Percentiles rank a stretch among this genome's conserved stretches.
Conservation (phyloP, 2,329 filamentous ascomycete species). For the Pseudogymnoascus pannorum region DNA sequence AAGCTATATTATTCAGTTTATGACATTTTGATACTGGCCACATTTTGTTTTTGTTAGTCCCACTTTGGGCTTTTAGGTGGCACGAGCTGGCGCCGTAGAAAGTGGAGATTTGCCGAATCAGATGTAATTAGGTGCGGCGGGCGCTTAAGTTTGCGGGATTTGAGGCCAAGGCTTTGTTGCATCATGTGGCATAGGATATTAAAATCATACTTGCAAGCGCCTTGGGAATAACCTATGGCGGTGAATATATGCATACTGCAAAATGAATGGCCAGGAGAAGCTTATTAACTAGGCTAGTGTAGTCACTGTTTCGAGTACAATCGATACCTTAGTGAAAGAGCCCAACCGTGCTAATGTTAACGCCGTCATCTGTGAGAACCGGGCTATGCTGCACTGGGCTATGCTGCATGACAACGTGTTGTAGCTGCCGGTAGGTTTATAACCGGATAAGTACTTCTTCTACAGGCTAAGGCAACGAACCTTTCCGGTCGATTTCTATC, state of each 20-base stretch:
- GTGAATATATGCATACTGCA: background rate
- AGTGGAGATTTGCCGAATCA: no score
- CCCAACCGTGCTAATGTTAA: background rate
- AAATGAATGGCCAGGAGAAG: background rate
- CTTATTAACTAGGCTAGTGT: background rate
- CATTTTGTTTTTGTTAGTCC: no score
- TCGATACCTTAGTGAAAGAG: background rate
- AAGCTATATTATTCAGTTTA: no score
- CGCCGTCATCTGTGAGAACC: background rate
- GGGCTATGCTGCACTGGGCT: background rate
- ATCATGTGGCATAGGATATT: background rate
- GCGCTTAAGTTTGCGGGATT: background rate
- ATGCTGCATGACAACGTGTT: no score
- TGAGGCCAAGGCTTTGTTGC: background rate
- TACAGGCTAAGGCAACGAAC: background rate
- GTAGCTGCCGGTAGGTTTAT: no score
- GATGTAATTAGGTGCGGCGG: no score
- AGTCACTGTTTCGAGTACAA: background rate
- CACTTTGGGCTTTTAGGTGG: no score
- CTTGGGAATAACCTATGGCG: background rate
- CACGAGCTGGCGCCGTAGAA: no score
- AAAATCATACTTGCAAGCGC: background rate
- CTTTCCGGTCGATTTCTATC: background rate
- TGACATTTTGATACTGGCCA: no score
- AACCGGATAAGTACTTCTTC: background rate